Evolutionary conservation across 2,329 filamentous ascomycete genomes (phyloP).

Genomic region (Alternaria gaisen): DNA sequence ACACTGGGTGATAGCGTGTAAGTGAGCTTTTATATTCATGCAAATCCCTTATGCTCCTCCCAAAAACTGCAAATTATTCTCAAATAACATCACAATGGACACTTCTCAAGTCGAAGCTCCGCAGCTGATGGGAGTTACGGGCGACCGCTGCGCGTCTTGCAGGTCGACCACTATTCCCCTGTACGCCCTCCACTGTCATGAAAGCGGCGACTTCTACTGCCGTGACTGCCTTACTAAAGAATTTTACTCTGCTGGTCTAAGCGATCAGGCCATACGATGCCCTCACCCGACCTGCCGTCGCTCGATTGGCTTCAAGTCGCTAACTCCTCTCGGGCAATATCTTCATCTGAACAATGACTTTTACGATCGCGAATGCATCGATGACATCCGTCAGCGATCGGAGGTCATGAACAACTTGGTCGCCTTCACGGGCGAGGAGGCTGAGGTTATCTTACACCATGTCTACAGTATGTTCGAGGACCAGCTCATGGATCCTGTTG

Average conservation of each 20-base stretch:
- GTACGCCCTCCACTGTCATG: slow-evolving; percentile 16
- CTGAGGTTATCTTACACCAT: slow-evolving; percentile 7
- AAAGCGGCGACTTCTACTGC: slow-evolving; percentile 18
- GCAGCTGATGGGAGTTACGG: slow-evolving; percentile 15
- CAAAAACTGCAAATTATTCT: not conserved
- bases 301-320: slow-evolving; percentile 8
- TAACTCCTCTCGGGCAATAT: not conserved
- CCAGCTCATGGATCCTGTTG: slow-evolving; percentile 13
- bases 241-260: not conserved
- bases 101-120: not conserved
- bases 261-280: slow-evolving; percentile 16
- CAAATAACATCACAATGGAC: not conserved
- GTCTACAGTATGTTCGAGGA: slow-evolving; percentile 14
- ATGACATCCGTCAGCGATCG: slow-evolving; percentile 14
- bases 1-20: not conserved
- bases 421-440: slow-evolving; percentile 14
- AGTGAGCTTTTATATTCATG: not conserved
- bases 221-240: slow-evolving; percentile 18
- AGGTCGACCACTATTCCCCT: slow-evolving; percentile 5
- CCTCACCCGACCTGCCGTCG: slow-evolving; percentile 11
- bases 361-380: slow-evolving; percentile 9
- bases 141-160: slow-evolving; percentile 14
- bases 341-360: slow-evolving; percentile 8
- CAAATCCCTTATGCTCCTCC: not conserved
- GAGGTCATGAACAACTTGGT: slow-evolving; percentile 21